Evolutionary conservation across 2,329 filamentous ascomycete species (phyloP).

Genomic region (Nemania bipapillata): DNA sequence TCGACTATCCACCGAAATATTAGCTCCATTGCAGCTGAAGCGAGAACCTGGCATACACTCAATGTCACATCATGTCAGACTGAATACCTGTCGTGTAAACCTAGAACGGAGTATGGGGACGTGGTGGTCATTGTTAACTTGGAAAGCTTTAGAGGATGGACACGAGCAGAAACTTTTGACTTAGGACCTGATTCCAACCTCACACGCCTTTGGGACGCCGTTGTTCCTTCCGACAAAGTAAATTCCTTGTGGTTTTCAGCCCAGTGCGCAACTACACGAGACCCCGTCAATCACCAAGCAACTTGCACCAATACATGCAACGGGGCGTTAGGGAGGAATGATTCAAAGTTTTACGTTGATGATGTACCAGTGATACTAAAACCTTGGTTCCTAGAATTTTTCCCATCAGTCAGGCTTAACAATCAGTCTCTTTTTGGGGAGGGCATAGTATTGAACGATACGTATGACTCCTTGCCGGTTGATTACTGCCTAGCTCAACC

Average conservation of each 20-base stretch:
- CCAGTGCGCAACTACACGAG: neutral
- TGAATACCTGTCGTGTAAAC: neutral
- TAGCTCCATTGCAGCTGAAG: neutral
- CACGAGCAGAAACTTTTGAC: slow-evolving; percentile 1
- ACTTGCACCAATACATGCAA: neutral
- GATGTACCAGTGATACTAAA: neutral
- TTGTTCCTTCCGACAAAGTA: neutral
- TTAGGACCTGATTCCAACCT: neutral
- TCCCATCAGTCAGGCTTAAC: neutral
- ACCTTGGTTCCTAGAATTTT: neutral
- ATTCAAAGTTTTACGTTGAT: neutral
- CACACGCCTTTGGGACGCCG: neutral
- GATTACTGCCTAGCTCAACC: neutral
- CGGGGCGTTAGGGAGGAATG: neutral
- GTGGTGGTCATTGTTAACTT: slow-evolving; percentile 7
- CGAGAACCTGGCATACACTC: neutral
- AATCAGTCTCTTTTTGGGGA: neutral
- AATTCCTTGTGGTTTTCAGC: slow-evolving; percentile 13
- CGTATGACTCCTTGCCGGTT: neutral
- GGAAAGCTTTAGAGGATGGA: neutral
- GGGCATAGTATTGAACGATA: neutral
- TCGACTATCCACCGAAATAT: neutral
- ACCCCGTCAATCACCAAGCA: neutral
- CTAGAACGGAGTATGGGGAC: neutral
- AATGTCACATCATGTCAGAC: neutral